A percentile compares a stretch with the other conserved stretches of the same genome.
Evolutionary conservation across 129 eudicot genomes (phyloP).

Genomic region (Calendula officinalis): DNA sequence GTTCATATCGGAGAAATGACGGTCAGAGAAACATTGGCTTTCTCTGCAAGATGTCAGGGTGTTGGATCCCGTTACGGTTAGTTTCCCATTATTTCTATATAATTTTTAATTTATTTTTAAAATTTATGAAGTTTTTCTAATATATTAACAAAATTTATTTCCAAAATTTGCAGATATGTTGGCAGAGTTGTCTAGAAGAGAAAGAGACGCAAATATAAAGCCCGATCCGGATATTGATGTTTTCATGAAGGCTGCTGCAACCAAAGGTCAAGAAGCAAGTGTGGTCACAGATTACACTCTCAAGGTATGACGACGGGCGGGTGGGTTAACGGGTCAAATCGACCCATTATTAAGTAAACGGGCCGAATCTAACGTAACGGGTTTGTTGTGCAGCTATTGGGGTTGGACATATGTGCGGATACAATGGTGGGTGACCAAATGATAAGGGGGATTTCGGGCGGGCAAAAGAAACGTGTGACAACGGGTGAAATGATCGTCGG

Average conservation of each 20-base stretch:
- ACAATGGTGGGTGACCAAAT: constrained; percentile 76
- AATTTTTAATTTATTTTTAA: too few relatives aligned
- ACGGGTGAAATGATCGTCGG: constrained; percentile 82
- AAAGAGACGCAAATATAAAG: constrained; percentile 67
- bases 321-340: constrained; percentile 6
- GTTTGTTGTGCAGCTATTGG: constrained; percentile 47
- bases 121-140: too few relatives aligned
- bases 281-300: constrained; percentile 83
- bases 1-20: constrained; percentile 93
- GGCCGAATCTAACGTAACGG: not conserved
- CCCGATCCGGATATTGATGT: constrained; percentile 89
- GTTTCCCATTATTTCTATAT: constrained; percentile 15
- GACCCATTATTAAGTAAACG: not conserved
- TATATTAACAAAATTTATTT: not conserved
- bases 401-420: constrained; percentile 72
- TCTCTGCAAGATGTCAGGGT: constrained; percentile 88
- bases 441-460: constrained; percentile 78
- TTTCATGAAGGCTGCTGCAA: constrained; percentile 85
- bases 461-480: constrained; percentile 69
- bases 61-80: constrained; percentile 87
- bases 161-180: constrained; percentile 59
- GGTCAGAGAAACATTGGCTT: constrained; percentile 85
- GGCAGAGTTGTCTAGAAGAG: constrained; percentile 83
- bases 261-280: constrained; percentile 69
- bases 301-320: constrained; percentile 42